phyloP scores from a whole-genome alignment of 371 early-diverging fungal species.

The Nosema muscidifuracis region DNA sequence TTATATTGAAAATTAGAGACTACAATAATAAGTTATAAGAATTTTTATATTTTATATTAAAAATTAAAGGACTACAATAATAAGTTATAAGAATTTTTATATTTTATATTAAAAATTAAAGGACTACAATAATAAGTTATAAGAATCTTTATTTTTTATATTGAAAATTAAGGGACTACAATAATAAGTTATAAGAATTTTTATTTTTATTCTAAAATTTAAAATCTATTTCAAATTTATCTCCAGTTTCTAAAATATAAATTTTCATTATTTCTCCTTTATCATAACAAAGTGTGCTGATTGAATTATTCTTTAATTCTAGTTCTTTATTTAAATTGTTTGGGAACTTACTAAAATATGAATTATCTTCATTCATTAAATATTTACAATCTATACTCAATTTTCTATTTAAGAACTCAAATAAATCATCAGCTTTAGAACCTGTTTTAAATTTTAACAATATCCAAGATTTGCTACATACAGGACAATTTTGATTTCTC shows the following conservation, averaged over 20 bases:
- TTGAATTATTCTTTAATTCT: background rate
- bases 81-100: too few species aligned
- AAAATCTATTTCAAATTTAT: background rate
- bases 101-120: too few species aligned
- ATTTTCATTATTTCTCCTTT: background rate
- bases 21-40: too few species aligned
- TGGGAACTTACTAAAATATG: background rate
- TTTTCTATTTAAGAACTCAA: background rate
- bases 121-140: too few species aligned
- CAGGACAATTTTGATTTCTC: constrained; percentile 31
- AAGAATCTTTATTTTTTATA: too few species aligned
- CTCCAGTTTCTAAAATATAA: background rate
- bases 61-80: too few species aligned
- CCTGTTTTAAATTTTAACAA: background rate
- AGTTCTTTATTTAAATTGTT: background rate
- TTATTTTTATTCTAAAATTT: too few species aligned
- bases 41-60: too few species aligned
- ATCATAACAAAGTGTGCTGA: background rate
- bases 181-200: too few species aligned
- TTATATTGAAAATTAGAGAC: too few species aligned
- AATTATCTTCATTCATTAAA: background rate
- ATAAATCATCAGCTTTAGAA: background rate
- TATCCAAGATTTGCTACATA: constrained; percentile 23
- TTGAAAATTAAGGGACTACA: too few species aligned
- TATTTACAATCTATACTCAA: background rate